Base-by-base conservation (phyloP, 495 filamentous ascomycete species). In the Hamigera avellanea region DNA sequence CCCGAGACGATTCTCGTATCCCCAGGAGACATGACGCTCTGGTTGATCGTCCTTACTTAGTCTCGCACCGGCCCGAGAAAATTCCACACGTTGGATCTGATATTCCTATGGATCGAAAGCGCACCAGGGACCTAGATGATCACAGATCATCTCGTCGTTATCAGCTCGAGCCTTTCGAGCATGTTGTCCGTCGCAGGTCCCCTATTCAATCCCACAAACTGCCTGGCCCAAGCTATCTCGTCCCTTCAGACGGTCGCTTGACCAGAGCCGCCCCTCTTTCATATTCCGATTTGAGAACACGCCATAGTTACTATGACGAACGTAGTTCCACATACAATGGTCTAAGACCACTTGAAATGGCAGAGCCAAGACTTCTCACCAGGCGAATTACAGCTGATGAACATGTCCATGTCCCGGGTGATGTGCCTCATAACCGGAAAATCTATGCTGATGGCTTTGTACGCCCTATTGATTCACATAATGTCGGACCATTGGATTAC, bases 371-470 rank as follows among this genome's bases (percentile, higher is more conserved):
- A 9, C 5, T 23, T 23, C 21, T 23, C 21, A 23, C 5, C 21
- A 23, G 9, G 21, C 21, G 21, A n/a, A n/a, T n/a, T n/a, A n/a
- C n/a, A n/a, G n/a, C n/a, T 40, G 30, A 51, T 41, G 44, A 42
- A 6, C 36, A 30, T 16, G 36, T 42, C 15, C 19, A 36, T 37
- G 27, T 50, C 26, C 32, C 44, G 13, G 35, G 47, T 37, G 44
- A 42, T 18, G 25, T 35, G 15, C 37, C 44, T 21, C 37, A 41
- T 6, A 43, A 45, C 19, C 53, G 50, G 17, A 51, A 46, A 16
- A 38, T 52, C 13, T 62, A 66, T 43, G 59, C 61, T 7, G 54
- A 61, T 38, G 57, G 44, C 37, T 63, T 66, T 39, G 51, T 63
- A 36, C 61, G 57, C 37, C 46, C 48, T 19, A 42, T 66, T 50